Base-by-base conservation (phyloP, 1,284 basidiomycete species). In the Vanrija sp. region DNA sequence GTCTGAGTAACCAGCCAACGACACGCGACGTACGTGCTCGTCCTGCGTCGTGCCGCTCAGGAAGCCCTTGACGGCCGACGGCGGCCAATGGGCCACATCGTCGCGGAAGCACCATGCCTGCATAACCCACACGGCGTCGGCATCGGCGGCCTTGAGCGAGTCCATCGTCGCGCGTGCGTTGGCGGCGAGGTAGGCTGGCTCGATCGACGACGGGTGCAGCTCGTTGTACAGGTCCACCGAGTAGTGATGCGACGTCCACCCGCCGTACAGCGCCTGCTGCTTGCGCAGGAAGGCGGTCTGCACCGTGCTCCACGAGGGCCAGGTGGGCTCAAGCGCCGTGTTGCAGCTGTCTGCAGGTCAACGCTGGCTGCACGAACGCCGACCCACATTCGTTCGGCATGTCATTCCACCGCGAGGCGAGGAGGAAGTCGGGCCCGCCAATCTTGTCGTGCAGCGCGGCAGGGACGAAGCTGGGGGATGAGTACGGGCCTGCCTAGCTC, bases 221-320 rank as follows among this genome's bases (percentile, higher is more conserved):
- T 80, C 80, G 66, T 79, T 80, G 68, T 79, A 80, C 57, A 80
- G 78, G 60, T 81, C 80, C 29, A 81, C 72, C 26, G 78, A 77
- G 61, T 81, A 81, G 56, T 79, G 71, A 54, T 79, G 76, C 9
- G 78, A 74, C 34, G 78, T 64, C 53, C 54, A 61, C 42, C 74
- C 71, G 25, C 79, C 79, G 55, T 79, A 80, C 0, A 75, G 75
- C 14, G 66, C 68, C 14, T 63, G 55, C 63, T 80, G 80, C 62
- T 80, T 80, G 21, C 68, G 46, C 46, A 80, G 76, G 68, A 80
- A 79, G 10, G 73, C 73, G 26, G 65, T 71, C 62, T 80, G 79
- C 23, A 80, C 62, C 21, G 66, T 68, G 3, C 62, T 34, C 59
- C 78, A 80, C 19, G 80, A 69, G 25, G 71, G 66, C 52, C 79